Conservation (phyloP, 1,284 basidiomycete genomes). For the Schizophyllum amplum region DNA sequence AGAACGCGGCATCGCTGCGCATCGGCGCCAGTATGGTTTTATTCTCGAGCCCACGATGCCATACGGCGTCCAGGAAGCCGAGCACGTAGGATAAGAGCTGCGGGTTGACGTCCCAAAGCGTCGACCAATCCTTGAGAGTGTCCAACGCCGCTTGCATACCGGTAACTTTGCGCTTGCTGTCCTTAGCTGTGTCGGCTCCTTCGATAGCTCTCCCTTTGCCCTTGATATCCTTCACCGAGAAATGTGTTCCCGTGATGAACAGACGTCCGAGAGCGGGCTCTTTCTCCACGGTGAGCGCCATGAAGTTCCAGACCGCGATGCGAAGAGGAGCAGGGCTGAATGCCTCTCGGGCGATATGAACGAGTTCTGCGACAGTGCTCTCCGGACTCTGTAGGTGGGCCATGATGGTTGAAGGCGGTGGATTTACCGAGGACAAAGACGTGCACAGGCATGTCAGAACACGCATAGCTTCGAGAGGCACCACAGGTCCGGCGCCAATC, state of each 20-base stretch:
- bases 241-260: conserved; percentile 69
- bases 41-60: conserved; percentile 79
- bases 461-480: conserved; percentile 57
- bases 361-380: conserved; percentile 49
- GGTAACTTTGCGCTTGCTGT: conserved; percentile 32
- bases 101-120: conserved; percentile 69
- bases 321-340: conserved; percentile 65
- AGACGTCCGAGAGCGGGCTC: conserved; percentile 84
- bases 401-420: conserved; percentile 59
- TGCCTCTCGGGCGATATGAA: conserved; percentile 61
- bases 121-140: conserved; percentile 60
- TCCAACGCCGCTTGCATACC: conserved; percentile 35
- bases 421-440: conserved; percentile 51
- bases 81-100: conserved; percentile 70
- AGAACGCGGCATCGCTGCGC: conserved; percentile 51
- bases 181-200: conserved; percentile 10
- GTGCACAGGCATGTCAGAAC: conserved; percentile 61
- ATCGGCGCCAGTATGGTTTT: conserved; percentile 47
- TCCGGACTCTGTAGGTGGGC: conserved; percentile 70
- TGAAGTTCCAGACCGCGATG: conserved; percentile 76
- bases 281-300: conserved; percentile 74
- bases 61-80: conserved; percentile 74
- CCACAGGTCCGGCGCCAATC: conserved; percentile 44
- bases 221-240: conserved; percentile 36
- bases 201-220: conserved; percentile 24